phyloP scores from a whole-genome alignment of 257 asterid genomes.

The Gentiana dahurica region DNA sequence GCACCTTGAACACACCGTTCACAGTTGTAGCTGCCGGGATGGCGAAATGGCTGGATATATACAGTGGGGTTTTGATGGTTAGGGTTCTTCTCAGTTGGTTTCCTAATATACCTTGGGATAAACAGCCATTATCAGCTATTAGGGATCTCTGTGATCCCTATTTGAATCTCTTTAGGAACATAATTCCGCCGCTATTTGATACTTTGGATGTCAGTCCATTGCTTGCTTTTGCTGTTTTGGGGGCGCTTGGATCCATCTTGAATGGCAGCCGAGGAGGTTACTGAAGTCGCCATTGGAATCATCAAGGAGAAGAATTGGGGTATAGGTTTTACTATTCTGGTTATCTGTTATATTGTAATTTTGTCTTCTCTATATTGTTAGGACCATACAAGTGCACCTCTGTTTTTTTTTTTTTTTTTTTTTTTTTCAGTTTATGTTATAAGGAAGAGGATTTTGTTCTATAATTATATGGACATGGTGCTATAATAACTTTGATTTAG shows the following conservation, averaged over 20 bases:
- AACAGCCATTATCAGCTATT: conserved; percentile 83
- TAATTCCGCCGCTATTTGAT: conserved; percentile 73
- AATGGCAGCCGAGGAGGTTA: conserved; percentile 40
- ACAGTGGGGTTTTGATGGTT: conserved; percentile 81
- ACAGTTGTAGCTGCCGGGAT: conserved; percentile 90
- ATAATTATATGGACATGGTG: no score
- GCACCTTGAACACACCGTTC: conserved; percentile 66
- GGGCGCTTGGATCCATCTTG: conserved; percentile 61
- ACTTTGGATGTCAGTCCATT: conserved; percentile 83
- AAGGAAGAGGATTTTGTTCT: no score
- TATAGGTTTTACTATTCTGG: background rate
- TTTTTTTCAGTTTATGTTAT: no score
- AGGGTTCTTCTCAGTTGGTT: conserved; percentile 90
- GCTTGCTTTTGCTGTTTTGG: conserved; percentile 78
- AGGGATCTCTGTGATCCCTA: conserved; percentile 96
- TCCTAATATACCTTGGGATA: conserved; percentile 93
- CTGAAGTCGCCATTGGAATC: conserved; percentile 14
- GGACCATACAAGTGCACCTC: background rate
- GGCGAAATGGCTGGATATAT: conserved; percentile 83
- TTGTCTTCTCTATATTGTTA: background rate
- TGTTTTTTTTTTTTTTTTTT: background rate
- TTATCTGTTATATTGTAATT: background rate
- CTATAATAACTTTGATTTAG: no score
- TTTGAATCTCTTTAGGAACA: conserved; percentile 75
- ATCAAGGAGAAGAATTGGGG: background rate